phyloP scores from a whole-genome alignment of 2,329 filamentous ascomycete species.

The Claviceps pusilla region DNA sequence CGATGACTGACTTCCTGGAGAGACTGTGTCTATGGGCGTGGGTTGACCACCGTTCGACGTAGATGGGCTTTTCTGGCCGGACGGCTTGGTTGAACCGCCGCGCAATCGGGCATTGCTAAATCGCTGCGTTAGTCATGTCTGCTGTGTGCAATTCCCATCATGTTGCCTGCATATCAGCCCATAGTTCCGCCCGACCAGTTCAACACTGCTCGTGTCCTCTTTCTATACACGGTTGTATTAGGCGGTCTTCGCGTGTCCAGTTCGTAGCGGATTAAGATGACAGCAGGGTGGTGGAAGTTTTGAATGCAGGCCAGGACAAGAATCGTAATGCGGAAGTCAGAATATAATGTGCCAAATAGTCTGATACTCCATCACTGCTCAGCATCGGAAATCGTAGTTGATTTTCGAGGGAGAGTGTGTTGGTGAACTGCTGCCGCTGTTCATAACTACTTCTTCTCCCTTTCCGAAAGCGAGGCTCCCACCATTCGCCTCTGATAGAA shows the following conservation, averaged over 20 bases:
- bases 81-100: constrained; percentile 36
- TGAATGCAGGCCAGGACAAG: neutral
- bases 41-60: constrained; percentile 31
- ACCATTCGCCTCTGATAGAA: neutral
- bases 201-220: neutral
- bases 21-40: constrained; percentile 24
- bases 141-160: neutral
- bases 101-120: constrained; percentile 43
- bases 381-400: neutral
- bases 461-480: neutral
- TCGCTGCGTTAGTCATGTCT: constrained; percentile 13
- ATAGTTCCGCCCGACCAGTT: neutral
- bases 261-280: neutral
- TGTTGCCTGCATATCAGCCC: neutral
- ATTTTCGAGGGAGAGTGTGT: neutral
- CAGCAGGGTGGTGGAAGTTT: neutral
- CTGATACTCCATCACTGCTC: neutral
- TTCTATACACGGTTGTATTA: neutral
- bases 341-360: neutral
- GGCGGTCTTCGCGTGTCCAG: neutral
- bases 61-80: constrained; percentile 37
- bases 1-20: constrained; percentile 36
- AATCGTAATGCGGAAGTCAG: neutral
- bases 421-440: neutral
- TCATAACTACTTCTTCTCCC: neutral